Percentiles rank a stretch among this genome's conserved stretches.
phyloP scores from a whole-genome alignment of 2,329 filamentous ascomycete species.

The Aspergillus sp. region DNA sequence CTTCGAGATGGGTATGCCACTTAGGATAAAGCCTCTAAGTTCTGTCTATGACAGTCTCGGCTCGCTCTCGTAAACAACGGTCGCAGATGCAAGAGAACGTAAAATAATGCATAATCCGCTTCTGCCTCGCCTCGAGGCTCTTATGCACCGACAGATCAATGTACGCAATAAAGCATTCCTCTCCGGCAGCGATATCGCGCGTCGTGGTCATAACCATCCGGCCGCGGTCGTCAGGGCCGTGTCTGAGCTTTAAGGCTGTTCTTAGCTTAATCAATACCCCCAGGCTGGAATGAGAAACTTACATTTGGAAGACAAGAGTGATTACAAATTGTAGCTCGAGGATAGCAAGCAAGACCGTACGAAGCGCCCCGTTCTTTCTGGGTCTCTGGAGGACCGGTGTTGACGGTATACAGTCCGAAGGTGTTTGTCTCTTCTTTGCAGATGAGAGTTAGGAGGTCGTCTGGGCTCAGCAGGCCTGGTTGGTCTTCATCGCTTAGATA shows the following conservation, averaged over 20 bases:
- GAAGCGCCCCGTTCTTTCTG: background rate
- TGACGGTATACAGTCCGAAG: background rate
- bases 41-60: too few species aligned
- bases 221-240: background rate
- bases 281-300: background rate
- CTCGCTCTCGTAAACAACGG: background rate
- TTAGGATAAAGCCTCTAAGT: too few species aligned
- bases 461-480: background rate
- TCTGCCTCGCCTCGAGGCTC: background rate
- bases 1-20: too few species aligned
- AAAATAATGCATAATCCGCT: background rate
- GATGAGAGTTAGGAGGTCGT: background rate
- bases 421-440: background rate
- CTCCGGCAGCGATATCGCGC: background rate
- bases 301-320: constrained; percentile 8
- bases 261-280: too few species aligned
- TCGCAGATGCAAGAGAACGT: background rate
- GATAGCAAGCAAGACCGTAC: background rate
- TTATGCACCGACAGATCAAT: background rate
- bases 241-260: background rate
- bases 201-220: background rate
- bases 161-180: constrained; percentile 4
- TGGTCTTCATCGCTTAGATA: background rate
- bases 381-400: background rate
- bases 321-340: background rate